Evolutionary conservation across 2,329 filamentous ascomycete species (phyloP).

Genomic region (Venturia nashicola): DNA sequence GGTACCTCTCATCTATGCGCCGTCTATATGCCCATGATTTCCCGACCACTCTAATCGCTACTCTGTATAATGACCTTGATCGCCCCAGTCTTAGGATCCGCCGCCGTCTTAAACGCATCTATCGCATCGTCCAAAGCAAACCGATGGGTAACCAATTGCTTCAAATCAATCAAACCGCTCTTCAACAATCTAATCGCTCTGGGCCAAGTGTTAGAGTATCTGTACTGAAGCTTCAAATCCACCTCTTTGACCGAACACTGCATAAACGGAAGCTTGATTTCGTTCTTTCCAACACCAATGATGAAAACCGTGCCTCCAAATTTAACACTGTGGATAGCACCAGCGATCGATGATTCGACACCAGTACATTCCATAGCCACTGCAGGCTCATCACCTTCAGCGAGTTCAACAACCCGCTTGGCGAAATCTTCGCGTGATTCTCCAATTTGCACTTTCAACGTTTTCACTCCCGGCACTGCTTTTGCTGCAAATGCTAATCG

Average conservation of each 20-base stretch:
- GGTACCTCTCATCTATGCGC: not conserved
- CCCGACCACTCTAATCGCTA: constrained; percentile 16
- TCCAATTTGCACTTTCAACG: constrained; percentile 60
- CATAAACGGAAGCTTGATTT: constrained; percentile 96
- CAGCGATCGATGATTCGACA: constrained; percentile 75
- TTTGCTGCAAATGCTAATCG: constrained; percentile 75
- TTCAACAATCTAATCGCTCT: constrained; percentile 78
- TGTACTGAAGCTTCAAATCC: constrained; percentile 92
- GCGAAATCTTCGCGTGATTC: constrained; percentile 59
- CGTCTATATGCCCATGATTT: not conserved
- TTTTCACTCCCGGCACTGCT: constrained; percentile 65
- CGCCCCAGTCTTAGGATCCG: constrained; percentile 80
- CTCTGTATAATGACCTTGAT: constrained; percentile 96
- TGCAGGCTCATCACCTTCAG: constrained; percentile 69
- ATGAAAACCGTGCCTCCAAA: constrained; percentile 97
- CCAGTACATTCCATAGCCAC: constrained; percentile 88
- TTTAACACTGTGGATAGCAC: constrained; percentile 80
- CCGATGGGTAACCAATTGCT: constrained; percentile 75
- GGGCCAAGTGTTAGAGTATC: constrained; percentile 94
- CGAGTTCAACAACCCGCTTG: constrained; percentile 52
- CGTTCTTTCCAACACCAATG: constrained; percentile 87
- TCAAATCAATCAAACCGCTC: constrained; percentile 71
- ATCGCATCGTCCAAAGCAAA: constrained; percentile 77
- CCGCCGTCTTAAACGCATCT: constrained; percentile 79
- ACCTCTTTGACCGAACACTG: constrained; percentile 79